These are phyloP conservation scores for Saccharomyces hybrid DNA, from an alignment of 1,139 yeast species.

Conservation along the genomic window DNA sequence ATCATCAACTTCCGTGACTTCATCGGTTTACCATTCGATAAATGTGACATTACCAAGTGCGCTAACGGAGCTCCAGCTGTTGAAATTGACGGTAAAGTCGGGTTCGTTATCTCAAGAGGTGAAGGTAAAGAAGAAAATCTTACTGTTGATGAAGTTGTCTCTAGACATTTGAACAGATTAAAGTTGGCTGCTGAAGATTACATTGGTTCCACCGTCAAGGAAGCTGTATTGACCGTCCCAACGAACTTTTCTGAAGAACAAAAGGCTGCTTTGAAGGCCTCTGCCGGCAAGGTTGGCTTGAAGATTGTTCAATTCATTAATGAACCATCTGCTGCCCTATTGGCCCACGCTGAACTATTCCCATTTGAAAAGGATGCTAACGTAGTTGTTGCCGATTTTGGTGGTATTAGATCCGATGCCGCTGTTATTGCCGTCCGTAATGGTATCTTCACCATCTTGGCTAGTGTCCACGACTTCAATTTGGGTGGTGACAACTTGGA, in stretches of 20 bases:
- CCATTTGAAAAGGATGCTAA: slow-evolving; percentile 61
- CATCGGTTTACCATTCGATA: slow-evolving; percentile 64
- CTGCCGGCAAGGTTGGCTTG: slow-evolving; percentile 67
- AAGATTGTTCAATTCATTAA: slow-evolving; percentile 79
- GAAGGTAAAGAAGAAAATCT: slow-evolving; percentile 42
- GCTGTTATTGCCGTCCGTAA: slow-evolving; percentile 82
- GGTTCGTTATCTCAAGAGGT: slow-evolving; percentile 47
- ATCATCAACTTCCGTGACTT: slow-evolving; percentile 89
- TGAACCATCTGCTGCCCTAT: slow-evolving; percentile 88
- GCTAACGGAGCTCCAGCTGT: slow-evolving; percentile 51
- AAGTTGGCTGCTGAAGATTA: slow-evolving; percentile 88
- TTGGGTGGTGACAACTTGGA: slow-evolving; percentile 89
- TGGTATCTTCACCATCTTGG: slow-evolving; percentile 81
- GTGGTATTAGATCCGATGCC: slow-evolving; percentile 94
- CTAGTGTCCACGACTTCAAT: slow-evolving; percentile 74
- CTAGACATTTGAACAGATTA: slow-evolving; percentile 76
- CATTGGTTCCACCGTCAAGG: slow-evolving; percentile 72
- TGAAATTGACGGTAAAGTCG: slow-evolving; percentile 61
- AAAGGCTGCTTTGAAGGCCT: slow-evolving; percentile 51
- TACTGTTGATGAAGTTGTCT: slow-evolving; percentile 67
- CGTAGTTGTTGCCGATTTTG: slow-evolving; percentile 91
- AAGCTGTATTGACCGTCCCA: slow-evolving; percentile 86
- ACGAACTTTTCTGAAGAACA: slow-evolving; percentile 76
- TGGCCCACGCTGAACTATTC: slow-evolving; percentile 55
- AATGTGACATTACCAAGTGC: slow-evolving; percentile 44